phyloP scores from a whole-genome alignment of 1,284 basidiomycete genomes.

The Marasmius tenuissimus region DNA sequence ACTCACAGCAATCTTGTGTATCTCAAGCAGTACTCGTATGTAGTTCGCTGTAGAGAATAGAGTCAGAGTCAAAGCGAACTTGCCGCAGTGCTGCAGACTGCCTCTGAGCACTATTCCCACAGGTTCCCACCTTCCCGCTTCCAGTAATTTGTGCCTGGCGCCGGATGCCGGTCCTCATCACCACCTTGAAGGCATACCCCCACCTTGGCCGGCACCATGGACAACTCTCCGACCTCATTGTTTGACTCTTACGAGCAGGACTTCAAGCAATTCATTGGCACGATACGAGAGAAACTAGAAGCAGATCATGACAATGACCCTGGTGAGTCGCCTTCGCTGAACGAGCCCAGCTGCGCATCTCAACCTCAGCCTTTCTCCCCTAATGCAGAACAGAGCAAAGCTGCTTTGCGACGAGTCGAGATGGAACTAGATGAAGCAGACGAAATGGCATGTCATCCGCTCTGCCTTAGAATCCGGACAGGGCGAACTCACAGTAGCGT shows the following conservation, averaged over 20 bases:
- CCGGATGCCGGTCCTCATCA: no score
- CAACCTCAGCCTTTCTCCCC: background rate
- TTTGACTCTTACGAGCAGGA: constrained; percentile 85
- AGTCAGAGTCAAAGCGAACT: no score
- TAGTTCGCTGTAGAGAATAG: no score
- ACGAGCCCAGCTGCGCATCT: background rate
- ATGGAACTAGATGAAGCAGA: constrained; percentile 98
- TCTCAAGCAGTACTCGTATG: background rate
- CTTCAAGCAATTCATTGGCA: constrained; percentile 71
- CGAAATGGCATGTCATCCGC: constrained; percentile 75
- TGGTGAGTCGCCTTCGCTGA: constrained; percentile 39
- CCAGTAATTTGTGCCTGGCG: no score
- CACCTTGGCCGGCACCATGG: constrained; percentile 45
- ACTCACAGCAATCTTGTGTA: background rate
- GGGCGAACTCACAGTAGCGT: background rate
- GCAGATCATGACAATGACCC: constrained; percentile 57
- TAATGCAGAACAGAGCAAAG: constrained; percentile 76
- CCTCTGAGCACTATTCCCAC: no score
- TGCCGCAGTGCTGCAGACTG: no score
- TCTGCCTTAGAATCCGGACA: background rate
- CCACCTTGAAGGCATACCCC: background rate
- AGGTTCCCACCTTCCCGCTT: no score
- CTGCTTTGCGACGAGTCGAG: constrained; percentile 82
- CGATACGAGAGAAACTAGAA: constrained; percentile 70
- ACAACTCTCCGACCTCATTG: constrained; percentile 74